Base-by-base conservation (phyloP, 2,329 filamentous ascomycete species). In the Pseudocercospora cruenta region DNA sequence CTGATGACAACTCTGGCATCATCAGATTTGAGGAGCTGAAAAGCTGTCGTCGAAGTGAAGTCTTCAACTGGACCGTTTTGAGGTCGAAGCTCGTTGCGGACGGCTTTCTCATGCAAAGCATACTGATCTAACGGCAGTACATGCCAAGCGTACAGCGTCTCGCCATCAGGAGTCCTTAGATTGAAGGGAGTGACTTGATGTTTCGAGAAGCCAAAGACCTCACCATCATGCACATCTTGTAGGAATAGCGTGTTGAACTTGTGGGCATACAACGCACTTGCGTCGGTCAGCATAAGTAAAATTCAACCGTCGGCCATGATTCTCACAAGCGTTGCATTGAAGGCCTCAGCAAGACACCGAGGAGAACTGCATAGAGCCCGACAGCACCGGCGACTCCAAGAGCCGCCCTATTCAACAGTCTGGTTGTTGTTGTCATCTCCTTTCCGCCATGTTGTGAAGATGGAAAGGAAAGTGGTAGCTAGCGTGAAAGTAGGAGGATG, bases 161-260 rank as follows among this genome's bases (percentile, higher is more conserved):
- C 90, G 45, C 88, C 87, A 77, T 97, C 94, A 1, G 87, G 82
- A 0, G 93, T 95, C 3, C 80, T 81, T 43, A 98, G 80, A 57
- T 87, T 88, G 77, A 98, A 97, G 0, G 94, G 91, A 5, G 92
- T 93, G 2, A 96, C 91, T 80, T 98, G 94, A 72, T 93, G 93
- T 75, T 88, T 91, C 62, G 92, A 88, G 78, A 97, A 97, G 0
- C 94, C 94, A 84, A 93, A 96, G 86, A 85, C 45, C 76, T 96
- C 91, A 0, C 93, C 92, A 66, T 88, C 84, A 68, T 93, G 87
- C 51, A 94, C 87, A 70, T 90, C 84, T 86, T 88, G 93, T n/a
- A 70, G 87, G 87, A 93, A 77, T 85, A 87, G 2, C 87, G 83
- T 2, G 89, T 90, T 90, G 71, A 97, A 78, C 68, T 90, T 91